Evolutionary conservation across 345 rosid species (phyloP), one percentile per base, ranked within the genome.

Genomic region (Mallotus nudiflorus): DNA sequence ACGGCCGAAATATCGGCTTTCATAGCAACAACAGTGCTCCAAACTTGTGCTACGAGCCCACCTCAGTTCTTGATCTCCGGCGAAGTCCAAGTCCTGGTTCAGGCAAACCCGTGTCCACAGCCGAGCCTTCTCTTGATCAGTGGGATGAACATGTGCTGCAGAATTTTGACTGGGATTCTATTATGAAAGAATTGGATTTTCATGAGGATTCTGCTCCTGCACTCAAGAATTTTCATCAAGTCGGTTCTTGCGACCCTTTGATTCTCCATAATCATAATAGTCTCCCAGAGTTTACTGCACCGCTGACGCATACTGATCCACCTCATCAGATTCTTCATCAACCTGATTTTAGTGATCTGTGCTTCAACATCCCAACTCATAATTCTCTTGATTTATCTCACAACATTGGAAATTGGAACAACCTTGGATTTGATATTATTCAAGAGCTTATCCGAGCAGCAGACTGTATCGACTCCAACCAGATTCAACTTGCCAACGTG

Each of bases 401-500:
- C 63, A 56, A 31, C 20, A 55, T 31, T 15, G 55, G 58, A 39
- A 68, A 68, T 31, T 61, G 60, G 53, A 73, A 24, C 27, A 13
- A 50, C 31, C 31, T 7, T 52, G 73, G 71, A 3, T 88, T 83
- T 54, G 95, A 89, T 77, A 81, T 75, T 72, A 81, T 91, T 1
- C 93, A 88, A 72, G 99, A 96, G 68, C 81, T 96, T 9, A 80
- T 96, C 70, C 84, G 89, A 71, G 97, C 87, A 3, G 92, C 93
- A 0, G 97, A 85, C 31, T 96, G 89, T 53, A 73, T 96, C 68
- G 98, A 96, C 76, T 85, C 95, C 5, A 90, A 86, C 73, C 86
- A 96, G 71, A 71, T 86, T 52, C 97, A 83, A 31, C 87, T 88
- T 28, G 93, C 95, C 25, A 91, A 96, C 48, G 87, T 81, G 81